These are phyloP conservation scores for Royoungia palumana DNA, from an alignment of 768 basidiomycete genomes.

Conservation along the genomic window DNA sequence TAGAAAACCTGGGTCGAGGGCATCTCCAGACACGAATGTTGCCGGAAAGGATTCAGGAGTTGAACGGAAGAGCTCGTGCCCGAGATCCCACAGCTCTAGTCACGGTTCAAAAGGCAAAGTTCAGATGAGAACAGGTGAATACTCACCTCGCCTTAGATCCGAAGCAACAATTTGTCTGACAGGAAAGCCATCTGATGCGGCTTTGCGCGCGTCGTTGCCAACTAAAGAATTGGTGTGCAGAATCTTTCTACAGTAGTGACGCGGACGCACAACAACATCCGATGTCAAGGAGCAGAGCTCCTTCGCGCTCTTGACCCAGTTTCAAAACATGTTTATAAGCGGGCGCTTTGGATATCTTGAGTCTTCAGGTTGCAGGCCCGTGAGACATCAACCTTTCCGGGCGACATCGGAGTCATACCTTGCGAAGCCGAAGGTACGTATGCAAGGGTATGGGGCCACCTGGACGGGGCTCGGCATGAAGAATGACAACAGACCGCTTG, in stretches of 20 bases:
- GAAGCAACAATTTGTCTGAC: conserved; percentile 34
- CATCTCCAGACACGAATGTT: conserved; percentile 54
- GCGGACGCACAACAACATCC: conserved; percentile 41
- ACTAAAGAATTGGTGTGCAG: conserved; percentile 22
- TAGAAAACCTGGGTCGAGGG: conserved; percentile 46
- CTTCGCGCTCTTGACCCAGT: conserved; percentile 34
- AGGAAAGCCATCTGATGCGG: conserved; percentile 41
- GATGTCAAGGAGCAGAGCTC: conserved; percentile 42
- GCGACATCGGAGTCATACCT: conserved; percentile 5
- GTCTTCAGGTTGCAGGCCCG: conserved; percentile 7
- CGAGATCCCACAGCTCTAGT: conserved; percentile 48
- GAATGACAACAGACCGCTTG: neutral
- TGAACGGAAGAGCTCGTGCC: conserved; percentile 57
- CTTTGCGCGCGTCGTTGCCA: conserved; percentile 42
- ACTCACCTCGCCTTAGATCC: conserved; percentile 37
- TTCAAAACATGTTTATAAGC: conserved; percentile 30
- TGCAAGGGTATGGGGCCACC: conserved; percentile 25
- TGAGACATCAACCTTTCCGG: neutral
- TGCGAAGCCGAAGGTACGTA: conserved; percentile 17
- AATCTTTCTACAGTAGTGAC: neutral
- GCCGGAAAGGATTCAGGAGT: conserved; percentile 51
- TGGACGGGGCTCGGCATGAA: neutral
- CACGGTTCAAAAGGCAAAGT: neutral
- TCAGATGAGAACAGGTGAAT: neutral
- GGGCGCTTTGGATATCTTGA: conserved; percentile 19